A percentile compares a stretch with the other conserved stretches of the same genome.
phyloP scores from a whole-genome alignment of 169 alveolate species.

The Ichthyophthirius multifiliis region DNA sequence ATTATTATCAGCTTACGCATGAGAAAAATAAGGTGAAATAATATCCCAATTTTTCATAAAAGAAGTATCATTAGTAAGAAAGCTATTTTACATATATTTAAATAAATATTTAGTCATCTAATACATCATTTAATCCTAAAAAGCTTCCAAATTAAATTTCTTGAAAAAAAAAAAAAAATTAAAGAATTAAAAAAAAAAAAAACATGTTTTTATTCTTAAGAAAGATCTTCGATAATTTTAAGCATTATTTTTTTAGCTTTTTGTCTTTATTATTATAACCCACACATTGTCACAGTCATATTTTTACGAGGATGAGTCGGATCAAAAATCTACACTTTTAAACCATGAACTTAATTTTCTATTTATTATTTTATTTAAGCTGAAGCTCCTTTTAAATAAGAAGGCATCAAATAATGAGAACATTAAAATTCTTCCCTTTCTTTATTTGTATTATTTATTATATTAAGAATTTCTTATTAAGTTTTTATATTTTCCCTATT shows the following conservation, averaged over 20 bases:
- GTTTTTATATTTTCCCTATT: conserved; percentile 14
- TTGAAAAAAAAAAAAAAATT: neutral
- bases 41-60: conserved; percentile 51
- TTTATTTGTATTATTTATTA: neutral
- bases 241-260: conserved; percentile 10
- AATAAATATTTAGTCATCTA: conserved; percentile 43
- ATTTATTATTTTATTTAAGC: conserved; percentile 16
- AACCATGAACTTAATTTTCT: conserved; percentile 9
- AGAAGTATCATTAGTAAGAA: conserved; percentile 39
- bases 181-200: neutral
- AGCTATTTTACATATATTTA: conserved; percentile 37
- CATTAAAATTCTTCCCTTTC: conserved; percentile 9
- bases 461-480: neutral
- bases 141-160: conserved; percentile 19
- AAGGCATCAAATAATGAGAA: conserved; percentile 11
- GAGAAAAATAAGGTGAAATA: conserved; percentile 29
- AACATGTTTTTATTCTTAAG: neutral
- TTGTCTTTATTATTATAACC: neutral
- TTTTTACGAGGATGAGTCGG: conserved; percentile 42
- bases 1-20: conserved; percentile 8
- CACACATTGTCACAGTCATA: conserved; percentile 28
- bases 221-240: conserved; percentile 6
- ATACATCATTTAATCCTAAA: conserved; percentile 36
- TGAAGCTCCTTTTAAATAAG: neutral
- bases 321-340: conserved; percentile 30